A percentile compares a stretch with the other conserved stretches of the same genome.
Evolutionary conservation across 2,329 filamentous ascomycete species (phyloP).

Genomic region (Aspergillus bombycis): DNA sequence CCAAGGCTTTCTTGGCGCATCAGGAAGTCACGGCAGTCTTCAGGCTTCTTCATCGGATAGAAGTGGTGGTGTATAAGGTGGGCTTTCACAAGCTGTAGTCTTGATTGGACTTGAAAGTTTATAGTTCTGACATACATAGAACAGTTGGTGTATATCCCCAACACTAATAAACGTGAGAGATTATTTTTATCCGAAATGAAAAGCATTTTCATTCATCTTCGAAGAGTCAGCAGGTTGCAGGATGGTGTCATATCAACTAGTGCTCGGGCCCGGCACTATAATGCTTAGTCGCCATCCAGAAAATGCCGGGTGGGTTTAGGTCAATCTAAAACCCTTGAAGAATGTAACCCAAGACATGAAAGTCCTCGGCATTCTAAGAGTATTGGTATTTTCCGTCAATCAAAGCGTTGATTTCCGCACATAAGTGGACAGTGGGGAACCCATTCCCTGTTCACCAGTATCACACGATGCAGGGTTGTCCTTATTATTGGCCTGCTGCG

Average conservation of each 20-base stretch:
- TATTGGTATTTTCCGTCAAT: neutral
- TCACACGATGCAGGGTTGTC: neutral
- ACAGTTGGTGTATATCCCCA: neutral
- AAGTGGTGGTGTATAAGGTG: neutral
- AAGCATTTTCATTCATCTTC: neutral
- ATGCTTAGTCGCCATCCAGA: neutral
- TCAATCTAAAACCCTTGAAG: neutral
- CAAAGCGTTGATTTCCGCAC: neutral
- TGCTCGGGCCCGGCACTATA: neutral
- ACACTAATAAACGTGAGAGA: neutral
- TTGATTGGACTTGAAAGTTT: neutral
- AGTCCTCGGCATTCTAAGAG: neutral
- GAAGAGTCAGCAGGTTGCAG: neutral
- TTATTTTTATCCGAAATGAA: neutral
- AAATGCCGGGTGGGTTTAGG: neutral
- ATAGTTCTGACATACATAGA: neutral
- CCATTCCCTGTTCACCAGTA: neutral
- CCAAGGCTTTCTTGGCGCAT: conserved; percentile 1
- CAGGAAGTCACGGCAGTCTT: neutral
- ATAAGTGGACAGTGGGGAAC: neutral
- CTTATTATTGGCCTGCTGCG: neutral
- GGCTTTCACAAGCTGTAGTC: neutral
- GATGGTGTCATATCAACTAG: neutral
- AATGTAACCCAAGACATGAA: conserved; percentile 5
- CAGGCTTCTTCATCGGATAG: neutral